These are phyloP conservation scores for Imleria badia DNA, from an alignment of 768 basidiomycete genomes.

Conservation along the genomic window DNA sequence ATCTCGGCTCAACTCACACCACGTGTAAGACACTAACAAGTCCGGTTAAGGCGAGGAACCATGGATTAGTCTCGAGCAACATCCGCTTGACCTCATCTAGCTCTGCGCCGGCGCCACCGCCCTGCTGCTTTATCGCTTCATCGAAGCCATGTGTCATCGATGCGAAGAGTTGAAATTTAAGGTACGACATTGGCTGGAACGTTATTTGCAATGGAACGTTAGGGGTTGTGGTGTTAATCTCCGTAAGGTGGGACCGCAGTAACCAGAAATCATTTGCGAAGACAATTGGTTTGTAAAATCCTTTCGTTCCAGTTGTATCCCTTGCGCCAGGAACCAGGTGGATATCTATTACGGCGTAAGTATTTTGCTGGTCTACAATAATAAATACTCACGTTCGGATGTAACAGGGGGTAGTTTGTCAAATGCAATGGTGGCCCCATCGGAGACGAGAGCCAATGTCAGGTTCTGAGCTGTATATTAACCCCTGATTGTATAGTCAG, in stretches of 20 bases:
- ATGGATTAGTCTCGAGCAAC: constrained; percentile 86
- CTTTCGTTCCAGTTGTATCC: constrained; percentile 63
- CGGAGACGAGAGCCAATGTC: constrained; percentile 82
- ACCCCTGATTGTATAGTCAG: neutral
- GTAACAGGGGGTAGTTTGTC: constrained; percentile 57
- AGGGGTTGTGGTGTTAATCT: constrained; percentile 83
- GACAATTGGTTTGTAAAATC: constrained; percentile 82
- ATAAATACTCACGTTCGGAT: constrained; percentile 52
- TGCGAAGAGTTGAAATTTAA: constrained; percentile 87
- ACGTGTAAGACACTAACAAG: constrained; percentile 86
- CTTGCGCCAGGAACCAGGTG: constrained; percentile 57
- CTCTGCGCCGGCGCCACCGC: constrained; percentile 61
- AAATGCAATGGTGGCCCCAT: constrained; percentile 55
- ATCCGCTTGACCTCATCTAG: constrained; percentile 96
- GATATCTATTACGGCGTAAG: constrained; percentile 50
- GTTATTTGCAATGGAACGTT: constrained; percentile 76
- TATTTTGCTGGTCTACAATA: neutral
- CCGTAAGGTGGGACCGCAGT: constrained; percentile 74
- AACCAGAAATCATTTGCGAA: constrained; percentile 98
- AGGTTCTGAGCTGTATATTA: constrained; percentile 58
- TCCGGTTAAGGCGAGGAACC: constrained; percentile 81
- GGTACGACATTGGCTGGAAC: constrained; percentile 81
- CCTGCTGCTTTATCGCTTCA: constrained; percentile 78
- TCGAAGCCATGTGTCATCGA: constrained; percentile 85
- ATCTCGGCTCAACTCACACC: constrained; percentile 52